Conservation (phyloP, 2,329 filamentous ascomycete genomes). For the Trematosphaeria pertusa region DNA sequence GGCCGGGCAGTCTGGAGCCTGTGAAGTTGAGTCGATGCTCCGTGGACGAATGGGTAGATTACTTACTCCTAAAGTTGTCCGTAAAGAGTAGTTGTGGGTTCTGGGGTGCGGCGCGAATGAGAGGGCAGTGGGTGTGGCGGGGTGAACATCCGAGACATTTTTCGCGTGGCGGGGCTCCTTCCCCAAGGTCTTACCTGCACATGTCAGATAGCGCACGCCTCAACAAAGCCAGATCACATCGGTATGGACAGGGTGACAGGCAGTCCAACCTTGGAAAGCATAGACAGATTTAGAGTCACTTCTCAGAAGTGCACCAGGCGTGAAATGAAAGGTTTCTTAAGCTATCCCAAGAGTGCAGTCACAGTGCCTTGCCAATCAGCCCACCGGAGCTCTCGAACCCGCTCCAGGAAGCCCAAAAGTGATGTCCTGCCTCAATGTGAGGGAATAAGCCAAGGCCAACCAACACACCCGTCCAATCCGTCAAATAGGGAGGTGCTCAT, state of each 20-base stretch:
- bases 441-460: conserved; percentile 9
- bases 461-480: conserved; percentile 29
- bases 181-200: conserved; percentile 2
- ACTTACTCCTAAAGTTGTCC: too few relatives aligned
- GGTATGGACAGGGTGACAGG: too few relatives aligned
- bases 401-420: conserved; percentile 23
- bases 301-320: neutral
- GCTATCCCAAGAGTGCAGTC: conserved; percentile 40
- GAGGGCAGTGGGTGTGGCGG: too few relatives aligned
- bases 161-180: conserved; percentile 2
- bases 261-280: too few relatives aligned
- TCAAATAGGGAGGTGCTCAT: conserved; percentile 30
- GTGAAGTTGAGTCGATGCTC: too few relatives aligned
- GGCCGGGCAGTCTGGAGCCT: too few relatives aligned
- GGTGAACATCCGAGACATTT: conserved; percentile 5
- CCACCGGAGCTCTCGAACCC: conserved; percentile 25
- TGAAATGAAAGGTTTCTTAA: conserved; percentile 38
- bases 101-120: too few relatives aligned
- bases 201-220: neutral
- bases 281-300: too few relatives aligned
- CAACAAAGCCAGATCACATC: neutral
- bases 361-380: conserved; percentile 27
- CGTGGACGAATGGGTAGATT: too few relatives aligned
- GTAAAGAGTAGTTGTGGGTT: too few relatives aligned
- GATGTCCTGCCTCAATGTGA: conserved; percentile 30